Evolutionary conservation across 225 moss, liverwort and hornwort genomes (phyloP), one percentile per base, ranked within the genome.

Genomic region (Sphagnum contortum): DNA sequence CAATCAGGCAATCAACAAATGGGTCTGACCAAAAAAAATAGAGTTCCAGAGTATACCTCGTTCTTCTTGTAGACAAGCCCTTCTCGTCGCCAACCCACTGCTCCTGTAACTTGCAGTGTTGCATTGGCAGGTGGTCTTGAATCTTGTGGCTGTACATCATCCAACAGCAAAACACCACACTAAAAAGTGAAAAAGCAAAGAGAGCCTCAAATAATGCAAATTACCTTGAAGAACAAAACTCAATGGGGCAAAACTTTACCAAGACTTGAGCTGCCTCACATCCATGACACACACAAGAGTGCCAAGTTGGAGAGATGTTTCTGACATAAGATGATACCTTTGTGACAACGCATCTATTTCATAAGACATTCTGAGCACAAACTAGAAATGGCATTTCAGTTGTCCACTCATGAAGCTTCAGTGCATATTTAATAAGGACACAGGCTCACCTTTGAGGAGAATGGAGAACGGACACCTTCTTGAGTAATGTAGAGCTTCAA

Each of bases 401-500:
- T 29, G 29, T 29, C 29, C 1, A 29, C 29, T 29, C 29, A 29
- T 29, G 29, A 29, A 29, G 29, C 29, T 29, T 29, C 29, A 29
- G 29, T 29, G 29, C 29, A 29, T 29, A 29, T 29, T 29, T 29
- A 29, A 29, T 29, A 29, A 29, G 6, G 8, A 45, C 48, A 11
- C 12, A 44, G 50, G 11, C 8, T 46, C 66, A 86, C 86, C 86
- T 86, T 86, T 45, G 80, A 80, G 49, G 83, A 83, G 70, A 86
- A 86, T 45, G 86, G 79, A 59, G 86, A 86, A 50, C 86, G 83
- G 69, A 86, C 80, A 49, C 86, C 86, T 73, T 86, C 86, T 77
- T 86, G 86, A 3, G 86, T 86, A 60, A 86, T 86, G 48, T 86
- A 86, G 59, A 86, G 82, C 77, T 86, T 86, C 70, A 86, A 69